Percentiles rank a stretch among this genome's conserved stretches.
Evolutionary conservation across 2,329 filamentous ascomycete species (phyloP).

Genomic region (Fusarium metavorans): DNA sequence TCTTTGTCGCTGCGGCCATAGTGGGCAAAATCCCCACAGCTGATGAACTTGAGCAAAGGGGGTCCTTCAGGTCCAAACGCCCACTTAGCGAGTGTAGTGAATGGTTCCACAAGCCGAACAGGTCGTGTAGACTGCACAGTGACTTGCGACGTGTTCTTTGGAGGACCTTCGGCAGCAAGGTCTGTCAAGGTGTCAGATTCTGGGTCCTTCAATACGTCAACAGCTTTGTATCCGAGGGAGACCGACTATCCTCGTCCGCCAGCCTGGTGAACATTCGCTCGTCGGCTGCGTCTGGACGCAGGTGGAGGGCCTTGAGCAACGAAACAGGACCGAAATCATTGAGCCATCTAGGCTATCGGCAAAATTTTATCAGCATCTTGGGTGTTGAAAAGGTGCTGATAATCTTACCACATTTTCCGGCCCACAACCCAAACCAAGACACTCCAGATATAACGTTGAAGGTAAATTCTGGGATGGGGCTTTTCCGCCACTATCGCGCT

Average conservation of each 20-base stretch:
- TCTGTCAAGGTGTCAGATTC: not conserved
- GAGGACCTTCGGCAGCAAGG: too few species aligned
- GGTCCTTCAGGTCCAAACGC: constrained; percentile 7
- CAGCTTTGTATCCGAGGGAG: not conserved
- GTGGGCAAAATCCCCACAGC: constrained; percentile 8
- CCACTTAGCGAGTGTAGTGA: constrained; percentile 4
- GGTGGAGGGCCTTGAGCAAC: constrained; percentile 3
- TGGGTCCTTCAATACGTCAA: not conserved
- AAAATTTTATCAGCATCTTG: not conserved
- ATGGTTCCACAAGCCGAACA: not conserved
- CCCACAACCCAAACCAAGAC: constrained; percentile 7
- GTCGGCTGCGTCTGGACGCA: not conserved
- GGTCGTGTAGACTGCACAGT: not conserved
- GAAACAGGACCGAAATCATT: not conserved
- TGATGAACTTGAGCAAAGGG: not conserved
- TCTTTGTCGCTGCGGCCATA: not conserved
- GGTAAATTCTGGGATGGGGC: not conserved
- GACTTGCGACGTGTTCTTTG: not conserved
- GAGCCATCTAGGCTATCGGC: not conserved
- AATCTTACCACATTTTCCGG: not conserved
- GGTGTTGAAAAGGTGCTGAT: not conserved
- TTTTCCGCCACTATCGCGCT: not conserved
- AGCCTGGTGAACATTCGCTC: not conserved
- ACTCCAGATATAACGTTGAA: constrained; percentile 1
- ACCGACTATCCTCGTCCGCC: not conserved